A percentile compares a stretch with the other conserved stretches of the same genome.
These are phyloP conservation scores for Boletellus deceptivus DNA, from an alignment of 1,284 basidiomycete genomes.

Conservation along the genomic window DNA sequence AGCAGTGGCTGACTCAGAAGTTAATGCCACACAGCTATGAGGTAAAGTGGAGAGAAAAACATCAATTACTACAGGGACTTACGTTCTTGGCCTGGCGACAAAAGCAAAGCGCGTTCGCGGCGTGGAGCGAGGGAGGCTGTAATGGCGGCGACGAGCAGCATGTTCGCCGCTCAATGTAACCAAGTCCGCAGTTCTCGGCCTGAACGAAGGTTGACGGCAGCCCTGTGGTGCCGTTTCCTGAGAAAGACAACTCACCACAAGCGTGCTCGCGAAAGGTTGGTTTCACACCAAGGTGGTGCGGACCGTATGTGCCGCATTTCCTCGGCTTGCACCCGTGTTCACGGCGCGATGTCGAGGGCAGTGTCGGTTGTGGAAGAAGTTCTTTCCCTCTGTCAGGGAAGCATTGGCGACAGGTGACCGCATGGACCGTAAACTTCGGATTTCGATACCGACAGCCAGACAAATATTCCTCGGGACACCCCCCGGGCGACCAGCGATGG, in stretches of 20 bases:
- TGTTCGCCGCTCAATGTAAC: slow-evolving; percentile 27
- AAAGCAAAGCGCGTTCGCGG: slow-evolving; percentile 10
- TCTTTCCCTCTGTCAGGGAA: not conserved
- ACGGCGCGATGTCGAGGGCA: not conserved
- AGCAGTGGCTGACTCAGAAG: not conserved
- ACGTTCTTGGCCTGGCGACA: slow-evolving; percentile 24
- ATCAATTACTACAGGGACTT: slow-evolving; percentile 17
- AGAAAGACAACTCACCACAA: not conserved
- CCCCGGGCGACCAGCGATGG: not conserved
- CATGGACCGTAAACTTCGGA: not conserved
- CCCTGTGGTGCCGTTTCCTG: not conserved
- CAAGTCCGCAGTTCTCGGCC: slow-evolving; percentile 25
- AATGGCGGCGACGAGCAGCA: slow-evolving; percentile 7
- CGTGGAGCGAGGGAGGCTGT: slow-evolving; percentile 24
- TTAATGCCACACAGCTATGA: slow-evolving; percentile 7
- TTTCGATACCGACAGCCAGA: not conserved
- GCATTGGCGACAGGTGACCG: not conserved
- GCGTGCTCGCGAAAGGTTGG: slow-evolving; percentile 1
- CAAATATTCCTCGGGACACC: not conserved
- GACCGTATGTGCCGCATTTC: too few species aligned
- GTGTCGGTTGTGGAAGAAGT: not conserved
- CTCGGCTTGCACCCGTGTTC: not conserved
- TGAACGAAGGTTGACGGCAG: not conserved
- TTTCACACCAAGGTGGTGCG: too few species aligned
- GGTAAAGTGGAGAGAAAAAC: slow-evolving; percentile 11